Base-by-base conservation (phyloP, 129 eudicot species). In the Scalesia atractyloides region DNA sequence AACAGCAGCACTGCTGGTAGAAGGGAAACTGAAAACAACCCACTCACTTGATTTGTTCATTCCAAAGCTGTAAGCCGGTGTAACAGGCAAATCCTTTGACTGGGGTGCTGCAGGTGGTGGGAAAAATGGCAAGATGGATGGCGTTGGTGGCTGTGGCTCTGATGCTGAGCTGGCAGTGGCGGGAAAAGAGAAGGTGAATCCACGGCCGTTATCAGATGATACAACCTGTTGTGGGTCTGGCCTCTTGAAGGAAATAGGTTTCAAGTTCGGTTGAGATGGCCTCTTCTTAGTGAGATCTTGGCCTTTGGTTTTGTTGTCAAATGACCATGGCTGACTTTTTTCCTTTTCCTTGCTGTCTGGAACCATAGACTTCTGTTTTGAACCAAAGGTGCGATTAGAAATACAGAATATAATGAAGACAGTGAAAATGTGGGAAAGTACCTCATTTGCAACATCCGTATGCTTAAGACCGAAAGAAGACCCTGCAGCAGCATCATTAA, bases 141-240 rank as follows among this genome's bases (percentile, higher is more conserved):
- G 98, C 1, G 98, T 93, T 12, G 97, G 98, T 16, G 91, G 98
- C 81, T 87, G 34, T 30, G 91, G 98, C 81, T 90, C 98, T 43
- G 90, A 68, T 61, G 80, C 66, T 56, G 76, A 73, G 67, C 87
- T 82, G 18, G 86, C 43, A 44, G 86, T 68, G 70, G 74, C 86
- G 39, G 91, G 81, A 61, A 90, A 80, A 1, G 97, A 96, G 76
- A 93, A 90, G 48, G 87, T 85, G 69, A 93, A 93, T 30, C 87
- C 90, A 22, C 53, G 68, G 17, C 86, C 85, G 41, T 84, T 85
- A 57, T 77, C 85, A 4, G 88, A 68, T 30, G 88, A 74, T 13
- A 73, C 58, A 18, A 84, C 62, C 60, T 70, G 76, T 15, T 72
- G 74, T 20, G 87, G 83, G 43, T 75, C 84, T 9, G 80, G 85